phyloP scores from a whole-genome alignment of 495 filamentous ascomycete genomes.

The Xylaria nigripes region DNA sequence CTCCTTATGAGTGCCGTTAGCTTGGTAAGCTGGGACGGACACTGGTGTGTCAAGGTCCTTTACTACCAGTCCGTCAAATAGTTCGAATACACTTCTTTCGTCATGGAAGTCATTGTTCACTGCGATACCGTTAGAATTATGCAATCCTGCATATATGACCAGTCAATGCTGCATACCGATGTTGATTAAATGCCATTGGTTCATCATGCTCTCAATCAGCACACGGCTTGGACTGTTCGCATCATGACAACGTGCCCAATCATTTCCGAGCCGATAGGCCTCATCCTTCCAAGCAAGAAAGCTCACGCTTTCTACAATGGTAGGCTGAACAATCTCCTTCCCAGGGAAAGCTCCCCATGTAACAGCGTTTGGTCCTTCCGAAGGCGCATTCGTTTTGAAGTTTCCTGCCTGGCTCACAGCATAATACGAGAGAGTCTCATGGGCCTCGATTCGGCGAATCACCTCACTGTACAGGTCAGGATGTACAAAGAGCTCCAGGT shows the following conservation, averaged over 20 bases:
- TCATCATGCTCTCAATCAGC: constrained; percentile 75
- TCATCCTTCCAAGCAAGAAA: constrained; percentile 99
- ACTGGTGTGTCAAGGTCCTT: constrained; percentile 50
- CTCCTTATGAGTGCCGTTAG: constrained; percentile 19
- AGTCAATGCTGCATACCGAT: constrained; percentile 59
- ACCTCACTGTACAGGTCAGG: constrained; percentile 72
- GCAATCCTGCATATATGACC: neutral
- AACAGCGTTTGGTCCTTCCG: constrained; percentile 86
- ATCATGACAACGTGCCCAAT: constrained; percentile 90
- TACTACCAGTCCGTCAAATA: constrained; percentile 74
- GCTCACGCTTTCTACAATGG: constrained; percentile 95
- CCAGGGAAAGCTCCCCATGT: constrained; percentile 99
- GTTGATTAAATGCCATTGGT: constrained; percentile 88
- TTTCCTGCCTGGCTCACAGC: constrained; percentile 75
- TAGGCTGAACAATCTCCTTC: constrained; percentile 97
- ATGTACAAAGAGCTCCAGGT: constrained; percentile 82
- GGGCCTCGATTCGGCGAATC: constrained; percentile 66
- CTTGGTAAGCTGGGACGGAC: neutral
- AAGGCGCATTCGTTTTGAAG: constrained; percentile 74
- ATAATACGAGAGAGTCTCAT: constrained; percentile 84
- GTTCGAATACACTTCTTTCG: constrained; percentile 62
- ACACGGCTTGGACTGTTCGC: constrained; percentile 69
- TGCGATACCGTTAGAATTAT: constrained; percentile 22
- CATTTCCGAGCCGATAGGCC: constrained; percentile 81
- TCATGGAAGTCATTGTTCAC: constrained; percentile 96